Conservation (phyloP, 2,329 filamentous ascomycete species). For the Aspergillus hiratsukae region DNA sequence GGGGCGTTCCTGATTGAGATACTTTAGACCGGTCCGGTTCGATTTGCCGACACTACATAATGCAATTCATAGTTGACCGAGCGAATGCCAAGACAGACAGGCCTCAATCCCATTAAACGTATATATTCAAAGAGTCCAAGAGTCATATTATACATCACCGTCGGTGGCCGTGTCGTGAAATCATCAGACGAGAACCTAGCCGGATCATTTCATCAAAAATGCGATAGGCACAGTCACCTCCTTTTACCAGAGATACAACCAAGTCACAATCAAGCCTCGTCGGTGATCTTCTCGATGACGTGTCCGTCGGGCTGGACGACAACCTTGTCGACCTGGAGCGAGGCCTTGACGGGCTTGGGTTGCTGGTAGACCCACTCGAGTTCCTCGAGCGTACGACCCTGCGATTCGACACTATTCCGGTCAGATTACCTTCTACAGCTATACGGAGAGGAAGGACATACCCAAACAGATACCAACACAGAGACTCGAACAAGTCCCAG, state of each 20-base stretch:
- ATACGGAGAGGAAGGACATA: constrained; percentile 22
- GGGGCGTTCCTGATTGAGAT: too few relatives aligned
- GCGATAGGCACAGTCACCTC: background rate
- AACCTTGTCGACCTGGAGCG: constrained; percentile 46
- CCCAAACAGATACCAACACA: constrained; percentile 46
- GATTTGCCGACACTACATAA: background rate
- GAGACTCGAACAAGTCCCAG: constrained; percentile 44
- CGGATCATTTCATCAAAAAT: background rate
- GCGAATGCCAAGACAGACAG: background rate
- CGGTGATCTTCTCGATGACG: constrained; percentile 45
- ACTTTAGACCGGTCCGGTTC: too few relatives aligned
- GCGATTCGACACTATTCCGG: constrained; percentile 43
- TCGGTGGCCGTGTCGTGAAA: background rate
- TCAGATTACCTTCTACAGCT: background rate
- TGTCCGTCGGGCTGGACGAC: constrained; percentile 44
- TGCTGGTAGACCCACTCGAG: constrained; percentile 50
- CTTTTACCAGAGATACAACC: background rate
- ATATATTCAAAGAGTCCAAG: background rate
- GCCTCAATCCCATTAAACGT: background rate
- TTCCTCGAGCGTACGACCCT: constrained; percentile 49
- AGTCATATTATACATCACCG: background rate
- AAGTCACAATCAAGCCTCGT: constrained; percentile 9
- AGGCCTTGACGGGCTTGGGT: constrained; percentile 49
- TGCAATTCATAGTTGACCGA: background rate
- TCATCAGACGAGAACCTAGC: background rate